Evolutionary conservation across 805 yeast species (phyloP), one percentile per base, ranked within the genome.

Genomic region (Metschnikowia anglica): DNA sequence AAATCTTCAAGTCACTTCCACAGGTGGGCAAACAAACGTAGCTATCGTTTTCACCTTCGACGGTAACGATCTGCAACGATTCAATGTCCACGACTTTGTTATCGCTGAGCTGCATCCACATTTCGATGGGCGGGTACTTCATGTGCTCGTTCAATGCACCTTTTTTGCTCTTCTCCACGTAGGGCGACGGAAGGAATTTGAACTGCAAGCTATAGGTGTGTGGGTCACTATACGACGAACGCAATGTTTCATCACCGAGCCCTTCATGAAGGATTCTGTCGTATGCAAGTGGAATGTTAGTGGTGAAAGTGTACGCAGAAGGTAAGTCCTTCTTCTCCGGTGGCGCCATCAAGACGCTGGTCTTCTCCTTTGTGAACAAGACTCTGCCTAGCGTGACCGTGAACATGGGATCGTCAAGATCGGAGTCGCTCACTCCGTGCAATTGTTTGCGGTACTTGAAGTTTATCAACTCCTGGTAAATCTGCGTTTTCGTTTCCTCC

Each of bases 81-180:
- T 64, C 72, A 25, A 68, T 47, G 26, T 65, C 73, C 0, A 70
- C 71, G 28, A 48, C 56, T 10, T 63, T 62, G 12, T 65, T 63
- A 15, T 62, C 64, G 41, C 59, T 65, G 36, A 76, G 57, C 36
- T 70, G 76, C 26, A 73, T 60, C 81, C 83, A 79, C 34, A 80
- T 62, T 52, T 80, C 85, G 5, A 80, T 59, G 1, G 83, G 80
- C 2, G 85, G 83, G 34, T 66, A 68, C 30, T 63, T 54, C 37
- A 61, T 53, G 41, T 61, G 57, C 6, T 54, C 52, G 5, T 51
- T 50, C 9, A 46, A 3, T 9, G 34, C 13, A 13, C 38, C 12
- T 39, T 34, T 5, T 36, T 44, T 12, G 42, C 25, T 11, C 37
- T 9, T 32, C 13, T 38, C 33, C 46, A 54, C 46, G 53, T 63